A percentile compares a stretch with the other conserved stretches of the same genome.
These are phyloP conservation scores for Phanerochaete sordida DNA, from an alignment of 768 basidiomycete species.

Conservation along the genomic window DNA sequence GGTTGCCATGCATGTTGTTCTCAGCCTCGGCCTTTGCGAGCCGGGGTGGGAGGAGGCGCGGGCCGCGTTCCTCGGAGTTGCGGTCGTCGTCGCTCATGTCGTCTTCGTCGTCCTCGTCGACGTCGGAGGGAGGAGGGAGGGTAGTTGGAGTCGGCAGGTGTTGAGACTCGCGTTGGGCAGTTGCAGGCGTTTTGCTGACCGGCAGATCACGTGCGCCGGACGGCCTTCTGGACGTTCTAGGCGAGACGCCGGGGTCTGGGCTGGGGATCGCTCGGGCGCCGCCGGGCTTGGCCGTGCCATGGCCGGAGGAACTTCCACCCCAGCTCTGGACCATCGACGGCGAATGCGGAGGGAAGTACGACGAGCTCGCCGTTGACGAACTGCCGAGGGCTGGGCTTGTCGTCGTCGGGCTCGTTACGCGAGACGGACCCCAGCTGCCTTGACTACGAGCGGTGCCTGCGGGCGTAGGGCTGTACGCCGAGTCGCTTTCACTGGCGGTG, in stretches of 20 bases:
- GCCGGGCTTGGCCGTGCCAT: constrained; percentile 2
- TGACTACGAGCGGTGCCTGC: constrained; percentile 4
- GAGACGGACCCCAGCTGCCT: constrained; percentile 6
- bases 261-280: constrained; percentile 1
- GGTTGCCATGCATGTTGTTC: constrained; percentile 17
- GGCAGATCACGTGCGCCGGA: constrained; percentile 80
- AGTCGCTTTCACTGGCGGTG: constrained; percentile 23
- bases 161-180: constrained; percentile 8
- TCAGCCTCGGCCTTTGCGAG: constrained; percentile 8
- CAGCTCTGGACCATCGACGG: background rate
- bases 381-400: background rate
- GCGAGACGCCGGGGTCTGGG: constrained; percentile 8
- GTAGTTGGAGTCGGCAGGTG: constrained; percentile 1
- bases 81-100: constrained; percentile 7
- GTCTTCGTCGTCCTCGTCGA: constrained; percentile 11
- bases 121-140: constrained; percentile 4
- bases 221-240: constrained; percentile 51
- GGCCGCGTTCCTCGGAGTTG: constrained; percentile 8
- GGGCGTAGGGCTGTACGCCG: constrained; percentile 19
- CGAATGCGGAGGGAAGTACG: constrained; percentile 4
- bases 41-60: constrained; percentile 9
- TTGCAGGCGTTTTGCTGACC: constrained; percentile 21
- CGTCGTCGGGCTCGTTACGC: background rate
- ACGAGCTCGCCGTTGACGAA: background rate
- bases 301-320: background rate